Evolutionary conservation across 495 filamentous ascomycete genomes (phyloP).

Genomic region (Hypoxylon subgilvum): DNA sequence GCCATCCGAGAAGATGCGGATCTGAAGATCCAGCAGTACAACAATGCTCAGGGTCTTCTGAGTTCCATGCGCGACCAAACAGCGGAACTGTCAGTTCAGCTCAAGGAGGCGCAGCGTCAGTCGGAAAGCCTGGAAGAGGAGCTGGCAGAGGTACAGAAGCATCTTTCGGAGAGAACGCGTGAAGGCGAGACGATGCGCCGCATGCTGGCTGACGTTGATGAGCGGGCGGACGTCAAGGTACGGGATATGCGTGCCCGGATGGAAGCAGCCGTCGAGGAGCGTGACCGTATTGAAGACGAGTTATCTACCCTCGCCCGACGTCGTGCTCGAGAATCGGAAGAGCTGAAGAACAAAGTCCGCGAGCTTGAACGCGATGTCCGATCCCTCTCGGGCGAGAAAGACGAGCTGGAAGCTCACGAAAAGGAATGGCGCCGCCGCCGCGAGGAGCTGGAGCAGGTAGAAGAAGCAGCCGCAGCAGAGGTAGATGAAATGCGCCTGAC

Average conservation of each 20-base stretch:
- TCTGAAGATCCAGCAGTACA: slow-evolving; percentile 83
- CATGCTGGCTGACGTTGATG: slow-evolving; percentile 84
- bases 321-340: slow-evolving; percentile 82
- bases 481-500: slow-evolving; percentile 74
- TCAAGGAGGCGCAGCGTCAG: slow-evolving; percentile 84
- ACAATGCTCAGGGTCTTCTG: slow-evolving; percentile 81
- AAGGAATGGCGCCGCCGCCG: slow-evolving; percentile 68
- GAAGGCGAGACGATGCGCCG: slow-evolving; percentile 96
- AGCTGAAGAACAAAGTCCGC: slow-evolving; percentile 75
- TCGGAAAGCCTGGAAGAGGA: slow-evolving; percentile 93
- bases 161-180: slow-evolving; percentile 89
- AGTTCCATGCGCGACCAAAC: slow-evolving; percentile 92
- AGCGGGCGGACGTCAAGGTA: slow-evolving; percentile 75
- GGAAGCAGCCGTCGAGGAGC: slow-evolving; percentile 87
- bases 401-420: slow-evolving; percentile 69
- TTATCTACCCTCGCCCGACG: slow-evolving; percentile 75
- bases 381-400: slow-evolving; percentile 72
- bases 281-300: slow-evolving; percentile 92
- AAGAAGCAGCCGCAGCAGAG: slow-evolving; percentile 72
- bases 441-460: slow-evolving; percentile 73
- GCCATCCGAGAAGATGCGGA: slow-evolving; percentile 80
- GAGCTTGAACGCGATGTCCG: slow-evolving; percentile 80
- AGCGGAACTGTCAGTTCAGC: slow-evolving; percentile 85
- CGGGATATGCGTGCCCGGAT: slow-evolving; percentile 89
- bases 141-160: slow-evolving; percentile 81